phyloP scores from a whole-genome alignment of 2,329 filamentous ascomycete genomes.

The Neophaeococcomyces aloes region DNA sequence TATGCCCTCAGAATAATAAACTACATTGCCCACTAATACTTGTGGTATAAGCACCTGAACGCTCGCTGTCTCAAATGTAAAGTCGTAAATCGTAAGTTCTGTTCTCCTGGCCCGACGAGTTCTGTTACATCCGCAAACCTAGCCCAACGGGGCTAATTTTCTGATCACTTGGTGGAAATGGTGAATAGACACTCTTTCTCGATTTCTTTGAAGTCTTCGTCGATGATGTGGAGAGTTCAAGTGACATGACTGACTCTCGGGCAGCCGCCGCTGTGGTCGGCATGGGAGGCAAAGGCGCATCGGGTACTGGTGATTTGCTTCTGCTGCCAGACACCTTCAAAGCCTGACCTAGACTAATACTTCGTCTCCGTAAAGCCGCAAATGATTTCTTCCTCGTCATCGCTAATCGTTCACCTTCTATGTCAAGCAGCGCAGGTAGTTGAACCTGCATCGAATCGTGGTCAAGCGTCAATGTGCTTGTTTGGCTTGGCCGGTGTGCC shows the following conservation, averaged over 20 bases:
- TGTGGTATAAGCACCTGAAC: slow-evolving; percentile 22
- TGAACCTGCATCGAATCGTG: not conserved
- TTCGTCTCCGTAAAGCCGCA: slow-evolving; percentile 14
- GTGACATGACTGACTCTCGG: not conserved
- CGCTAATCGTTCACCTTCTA: not conserved
- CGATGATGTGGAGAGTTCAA: not conserved
- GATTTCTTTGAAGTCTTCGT: not conserved
- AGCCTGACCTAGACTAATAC: slow-evolving; percentile 20
- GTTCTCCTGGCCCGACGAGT: not conserved
- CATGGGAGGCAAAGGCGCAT: slow-evolving; percentile 2
- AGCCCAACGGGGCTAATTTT: slow-evolving; percentile 2
- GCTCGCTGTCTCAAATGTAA: not conserved
- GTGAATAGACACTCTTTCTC: slow-evolving; percentile 6
- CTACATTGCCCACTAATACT: too few species aligned
- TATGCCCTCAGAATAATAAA: too few species aligned
- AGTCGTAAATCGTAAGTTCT: not conserved
- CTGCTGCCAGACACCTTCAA: slow-evolving; percentile 10
- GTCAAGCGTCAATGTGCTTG: not conserved
- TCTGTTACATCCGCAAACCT: not conserved
- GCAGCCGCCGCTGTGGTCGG: not conserved
- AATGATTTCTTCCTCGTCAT: slow-evolving; percentile 19
- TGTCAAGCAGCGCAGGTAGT: not conserved
- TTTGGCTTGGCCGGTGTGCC: not conserved
- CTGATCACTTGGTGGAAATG: not conserved
- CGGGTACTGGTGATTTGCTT: not conserved